A percentile compares a stretch with the other conserved stretches of the same genome.
Evolutionary conservation across 2,329 filamentous ascomycete genomes (phyloP).

Genomic region (Claviceps arundinis): DNA sequence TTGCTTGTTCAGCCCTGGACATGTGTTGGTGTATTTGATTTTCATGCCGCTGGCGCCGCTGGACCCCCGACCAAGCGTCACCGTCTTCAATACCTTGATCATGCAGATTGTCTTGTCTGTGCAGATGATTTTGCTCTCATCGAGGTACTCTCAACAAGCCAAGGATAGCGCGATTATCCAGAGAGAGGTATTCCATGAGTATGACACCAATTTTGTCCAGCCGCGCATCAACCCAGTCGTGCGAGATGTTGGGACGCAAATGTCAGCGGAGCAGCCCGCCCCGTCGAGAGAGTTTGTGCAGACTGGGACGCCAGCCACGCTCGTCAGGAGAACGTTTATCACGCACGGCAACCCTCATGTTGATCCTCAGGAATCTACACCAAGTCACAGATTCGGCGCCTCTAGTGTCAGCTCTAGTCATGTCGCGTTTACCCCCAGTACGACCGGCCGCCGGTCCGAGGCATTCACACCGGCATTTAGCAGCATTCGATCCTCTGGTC

Average conservation of each 20-base stretch:
- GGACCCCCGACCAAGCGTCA: constrained; percentile 73
- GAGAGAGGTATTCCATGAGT: constrained; percentile 86
- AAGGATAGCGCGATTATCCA: constrained; percentile 79
- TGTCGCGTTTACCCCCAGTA: constrained; percentile 13
- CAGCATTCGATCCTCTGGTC: constrained; percentile 15
- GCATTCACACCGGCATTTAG: constrained; percentile 17
- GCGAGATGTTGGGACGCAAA: constrained; percentile 66
- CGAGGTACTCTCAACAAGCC: constrained; percentile 66
- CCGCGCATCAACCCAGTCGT: constrained; percentile 75
- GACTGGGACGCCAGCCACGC: constrained; percentile 40
- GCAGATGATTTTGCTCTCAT: constrained; percentile 62
- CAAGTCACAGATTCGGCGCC: constrained; percentile 11
- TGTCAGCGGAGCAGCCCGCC: constrained; percentile 35
- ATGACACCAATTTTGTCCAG: constrained; percentile 90
- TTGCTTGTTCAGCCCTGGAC: constrained; percentile 83
- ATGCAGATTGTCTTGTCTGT: constrained; percentile 61
- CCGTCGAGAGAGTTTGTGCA: constrained; percentile 31
- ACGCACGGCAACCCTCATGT: constrained; percentile 73
- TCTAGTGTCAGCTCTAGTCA: constrained; percentile 11
- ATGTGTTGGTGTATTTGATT: constrained; percentile 81
- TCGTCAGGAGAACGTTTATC: constrained; percentile 63
- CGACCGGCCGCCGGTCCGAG: constrained; percentile 15
- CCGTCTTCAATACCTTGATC: constrained; percentile 69
- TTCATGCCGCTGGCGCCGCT: constrained; percentile 66
- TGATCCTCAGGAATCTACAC: constrained; percentile 44